Base-by-base conservation (phyloP, 2,329 filamentous ascomycete genomes). In the Paraphoma sp. region DNA sequence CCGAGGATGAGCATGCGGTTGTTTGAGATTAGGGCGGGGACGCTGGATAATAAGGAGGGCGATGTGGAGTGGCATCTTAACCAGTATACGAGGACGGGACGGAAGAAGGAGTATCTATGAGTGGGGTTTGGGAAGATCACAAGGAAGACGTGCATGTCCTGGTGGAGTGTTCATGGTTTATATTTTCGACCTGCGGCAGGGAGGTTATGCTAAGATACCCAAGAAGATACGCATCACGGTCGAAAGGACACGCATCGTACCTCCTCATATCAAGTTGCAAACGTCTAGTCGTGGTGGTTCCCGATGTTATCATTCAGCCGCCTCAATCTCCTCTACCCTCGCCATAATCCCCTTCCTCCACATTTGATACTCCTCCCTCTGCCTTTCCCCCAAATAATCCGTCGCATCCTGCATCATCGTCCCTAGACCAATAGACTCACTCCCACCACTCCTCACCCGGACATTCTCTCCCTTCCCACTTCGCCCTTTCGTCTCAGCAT, bases 51-150 rank as follows among this genome's bases (percentile, higher is more conserved):
- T 71, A 96, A 96, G 77, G 91, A 96, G 65, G 94, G 94, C 4
- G 95, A 99, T 78, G 88, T 96, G 4, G 95, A 99, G 79, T 99
- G 95, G 95, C 90, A 95, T 62, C 83, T 99, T 62, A 96, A 92
- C 59, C 94, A 97, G 74, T 99, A 97, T 77, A 99, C 94, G 8
- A 85, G 95, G 65, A 98, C 94, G 12, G 89, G 90, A 68, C 88
- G 88, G 79, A 98, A 98, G 86, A 97, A 97, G 87, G 92, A 96
- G 72, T 97, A 96, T 73, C 83, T 97, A 52, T 97, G 40, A 42
- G 3, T 36, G 2, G 6, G 3, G 3, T 10, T 3, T 14, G 3
- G 33, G 14, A 6, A 7, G 33, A 36, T 36, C 33, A 6, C 3
- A 14, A 4, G 9, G 33, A 14, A 36, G 33, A 36, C 23, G 23